These are phyloP conservation scores for Pyrus communis DNA, from an alignment of 306 rosid species.

Conservation along the genomic window DNA sequence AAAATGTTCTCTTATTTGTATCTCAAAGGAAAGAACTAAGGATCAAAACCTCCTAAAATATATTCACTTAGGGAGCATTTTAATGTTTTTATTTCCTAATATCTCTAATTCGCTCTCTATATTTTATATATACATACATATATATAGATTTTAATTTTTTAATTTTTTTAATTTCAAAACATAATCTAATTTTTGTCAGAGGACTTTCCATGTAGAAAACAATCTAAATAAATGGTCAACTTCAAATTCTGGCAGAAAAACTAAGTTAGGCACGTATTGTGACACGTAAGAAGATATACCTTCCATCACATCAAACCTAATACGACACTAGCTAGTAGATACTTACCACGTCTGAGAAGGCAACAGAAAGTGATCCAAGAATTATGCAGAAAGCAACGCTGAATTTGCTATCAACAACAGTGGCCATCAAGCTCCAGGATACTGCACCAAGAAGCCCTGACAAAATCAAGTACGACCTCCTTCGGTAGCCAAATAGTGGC, in stretches of 20 bases:
- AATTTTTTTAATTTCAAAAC: neutral
- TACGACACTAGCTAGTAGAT: conserved; percentile 7
- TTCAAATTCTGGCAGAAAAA: neutral
- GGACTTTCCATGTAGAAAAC: neutral
- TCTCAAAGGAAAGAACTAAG: neutral
- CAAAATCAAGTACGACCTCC: conserved; percentile 86
- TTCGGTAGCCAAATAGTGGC: conserved; percentile 95
- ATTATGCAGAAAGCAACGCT: conserved; percentile 82
- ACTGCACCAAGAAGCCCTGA: conserved; percentile 98
- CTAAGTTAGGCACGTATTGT: neutral
- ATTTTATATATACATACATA: too few relatives aligned
- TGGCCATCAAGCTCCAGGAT: conserved; percentile 92
- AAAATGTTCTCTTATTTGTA: neutral
- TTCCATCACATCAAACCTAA: neutral
- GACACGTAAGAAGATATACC: neutral
- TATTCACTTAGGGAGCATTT: neutral
- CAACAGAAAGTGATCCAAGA: conserved; percentile 94
- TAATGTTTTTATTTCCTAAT: neutral
- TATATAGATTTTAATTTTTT: neutral
- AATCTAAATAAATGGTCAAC: neutral
- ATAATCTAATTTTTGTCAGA: neutral
- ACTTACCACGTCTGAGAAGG: conserved; percentile 99
- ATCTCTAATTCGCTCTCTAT: neutral
- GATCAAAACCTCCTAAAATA: neutral
- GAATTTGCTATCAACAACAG: conserved; percentile 70